Conservation (phyloP, 371 early-diverging fungal genomes). For the Parasitella parasitica region DNA sequence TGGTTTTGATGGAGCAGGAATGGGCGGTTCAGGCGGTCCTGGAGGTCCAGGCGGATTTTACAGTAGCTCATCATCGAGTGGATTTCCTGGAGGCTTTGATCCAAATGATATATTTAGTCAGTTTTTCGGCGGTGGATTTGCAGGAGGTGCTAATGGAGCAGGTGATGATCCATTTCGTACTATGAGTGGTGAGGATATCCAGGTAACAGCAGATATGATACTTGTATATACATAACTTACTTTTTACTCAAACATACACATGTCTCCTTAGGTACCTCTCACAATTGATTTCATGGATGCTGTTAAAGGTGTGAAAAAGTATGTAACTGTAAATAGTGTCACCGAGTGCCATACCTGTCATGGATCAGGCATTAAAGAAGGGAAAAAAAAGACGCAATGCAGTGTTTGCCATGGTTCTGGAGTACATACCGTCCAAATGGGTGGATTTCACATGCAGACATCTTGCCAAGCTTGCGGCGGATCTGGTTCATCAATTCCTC, state of each 20-base stretch:
- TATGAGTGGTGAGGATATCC: slow-evolving; percentile 51
- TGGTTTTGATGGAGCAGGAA: slow-evolving; percentile 17
- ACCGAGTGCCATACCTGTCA: slow-evolving; percentile 72
- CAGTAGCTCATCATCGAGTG: slow-evolving; percentile 9
- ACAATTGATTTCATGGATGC: slow-evolving; percentile 89
- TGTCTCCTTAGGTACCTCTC: slow-evolving; percentile 25
- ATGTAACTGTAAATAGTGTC: slow-evolving; percentile 59
- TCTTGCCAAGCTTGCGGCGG: slow-evolving; percentile 86
- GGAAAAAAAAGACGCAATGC: slow-evolving; percentile 69
- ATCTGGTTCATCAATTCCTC: slow-evolving; percentile 68
- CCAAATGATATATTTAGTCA: slow-evolving; percentile 66
- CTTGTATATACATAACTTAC: neutral
- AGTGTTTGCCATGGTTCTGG: slow-evolving; percentile 83
- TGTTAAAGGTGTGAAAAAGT: slow-evolving; percentile 73
- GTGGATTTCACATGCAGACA: slow-evolving; percentile 85
- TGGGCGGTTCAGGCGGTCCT: neutral
- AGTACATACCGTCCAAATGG: slow-evolving; percentile 69
- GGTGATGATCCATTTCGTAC: slow-evolving; percentile 17
- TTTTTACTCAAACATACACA: neutral
- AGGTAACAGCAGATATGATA: slow-evolving; percentile 6
- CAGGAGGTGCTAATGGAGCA: slow-evolving; percentile 32
- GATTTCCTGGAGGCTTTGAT: slow-evolving; percentile 60
- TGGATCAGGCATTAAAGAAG: slow-evolving; percentile 78
- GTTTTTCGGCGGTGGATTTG: slow-evolving; percentile 67
- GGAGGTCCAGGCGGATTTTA: slow-evolving; percentile 8